Conservation (phyloP, 352 stramenopile species). For the Thalassiosira mediterranea region DNA sequence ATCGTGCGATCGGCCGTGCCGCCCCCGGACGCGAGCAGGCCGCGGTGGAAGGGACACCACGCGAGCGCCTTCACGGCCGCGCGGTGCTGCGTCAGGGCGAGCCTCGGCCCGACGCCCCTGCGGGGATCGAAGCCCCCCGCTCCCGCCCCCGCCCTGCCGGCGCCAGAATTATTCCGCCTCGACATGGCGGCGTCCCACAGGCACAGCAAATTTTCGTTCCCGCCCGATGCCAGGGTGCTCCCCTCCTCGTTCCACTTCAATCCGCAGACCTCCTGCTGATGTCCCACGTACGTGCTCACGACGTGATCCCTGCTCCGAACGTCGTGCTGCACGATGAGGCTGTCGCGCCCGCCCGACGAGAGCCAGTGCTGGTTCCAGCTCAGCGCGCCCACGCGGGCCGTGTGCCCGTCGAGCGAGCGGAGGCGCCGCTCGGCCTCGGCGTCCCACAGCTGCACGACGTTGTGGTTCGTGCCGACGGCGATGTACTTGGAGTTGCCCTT, state of each 20-base stretch:
- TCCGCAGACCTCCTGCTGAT: slow-evolving; percentile 97
- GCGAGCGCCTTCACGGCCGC: slow-evolving; percentile 96
- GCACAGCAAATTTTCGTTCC: slow-evolving; percentile 97
- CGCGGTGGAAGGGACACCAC: slow-evolving; percentile 98
- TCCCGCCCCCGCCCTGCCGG: too few relatives aligned
- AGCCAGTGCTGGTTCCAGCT: slow-evolving; percentile 94
- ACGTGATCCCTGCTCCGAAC: slow-evolving; percentile 88
- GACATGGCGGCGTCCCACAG: slow-evolving; percentile 90
- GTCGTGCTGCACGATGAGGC: slow-evolving; percentile 94
- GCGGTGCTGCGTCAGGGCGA: slow-evolving; percentile 94
- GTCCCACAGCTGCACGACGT: slow-evolving; percentile 95
- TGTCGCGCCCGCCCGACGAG: slow-evolving; percentile 93
- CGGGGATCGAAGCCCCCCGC: too few relatives aligned
- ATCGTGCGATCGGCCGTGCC: slow-evolving; percentile 98
- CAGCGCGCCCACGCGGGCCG: slow-evolving; percentile 91
- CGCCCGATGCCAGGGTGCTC: slow-evolving; percentile 91
- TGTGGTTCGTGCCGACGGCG: slow-evolving; percentile 93
- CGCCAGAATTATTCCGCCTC: slow-evolving; percentile 19
- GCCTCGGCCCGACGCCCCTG: too few relatives aligned
- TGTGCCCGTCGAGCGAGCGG: slow-evolving; percentile 91
- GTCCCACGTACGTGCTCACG: slow-evolving; percentile 90
- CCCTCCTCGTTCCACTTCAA: slow-evolving; percentile 97
- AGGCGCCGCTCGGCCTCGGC: slow-evolving; percentile 90
- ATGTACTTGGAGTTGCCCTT: slow-evolving; percentile 83
- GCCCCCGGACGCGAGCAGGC: slow-evolving; percentile 95